Percentiles rank a stretch among this genome's conserved stretches.
phyloP scores from a whole-genome alignment of 257 asterid species.

The Nicotiana obtusifolia region DNA sequence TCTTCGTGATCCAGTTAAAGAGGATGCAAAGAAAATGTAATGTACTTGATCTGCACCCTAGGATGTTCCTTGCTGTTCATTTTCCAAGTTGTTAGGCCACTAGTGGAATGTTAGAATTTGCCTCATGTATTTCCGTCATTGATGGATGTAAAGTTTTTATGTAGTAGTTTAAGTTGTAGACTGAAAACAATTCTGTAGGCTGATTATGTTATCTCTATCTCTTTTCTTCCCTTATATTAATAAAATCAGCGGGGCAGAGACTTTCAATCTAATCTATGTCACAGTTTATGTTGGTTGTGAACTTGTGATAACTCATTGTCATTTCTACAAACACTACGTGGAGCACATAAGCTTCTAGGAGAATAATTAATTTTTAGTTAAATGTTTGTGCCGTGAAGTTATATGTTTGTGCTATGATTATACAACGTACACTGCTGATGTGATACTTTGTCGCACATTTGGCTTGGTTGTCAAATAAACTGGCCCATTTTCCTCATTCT shows the following conservation, averaged over 20 bases:
- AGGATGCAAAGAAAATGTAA: conserved; percentile 56
- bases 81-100: background rate
- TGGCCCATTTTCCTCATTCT: background rate
- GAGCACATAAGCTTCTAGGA: background rate
- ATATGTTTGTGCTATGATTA: background rate
- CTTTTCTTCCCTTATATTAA: background rate
- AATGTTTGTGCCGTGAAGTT: background rate
- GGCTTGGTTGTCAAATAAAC: background rate
- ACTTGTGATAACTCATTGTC: background rate
- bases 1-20: conserved; percentile 76
- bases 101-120: background rate
- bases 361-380: background rate
- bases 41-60: background rate
- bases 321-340: background rate
- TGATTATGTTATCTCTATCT: background rate
- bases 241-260: background rate
- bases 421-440: background rate
- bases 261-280: background rate
- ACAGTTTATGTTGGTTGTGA: background rate
- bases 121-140: background rate
- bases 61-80: background rate
- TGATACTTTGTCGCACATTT: background rate
- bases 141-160: background rate
- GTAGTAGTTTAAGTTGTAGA: background rate
- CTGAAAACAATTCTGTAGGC: background rate